These are phyloP conservation scores for Biscogniauxia marginata DNA, from an alignment of 2,329 filamentous ascomycete species.

Conservation along the genomic window DNA sequence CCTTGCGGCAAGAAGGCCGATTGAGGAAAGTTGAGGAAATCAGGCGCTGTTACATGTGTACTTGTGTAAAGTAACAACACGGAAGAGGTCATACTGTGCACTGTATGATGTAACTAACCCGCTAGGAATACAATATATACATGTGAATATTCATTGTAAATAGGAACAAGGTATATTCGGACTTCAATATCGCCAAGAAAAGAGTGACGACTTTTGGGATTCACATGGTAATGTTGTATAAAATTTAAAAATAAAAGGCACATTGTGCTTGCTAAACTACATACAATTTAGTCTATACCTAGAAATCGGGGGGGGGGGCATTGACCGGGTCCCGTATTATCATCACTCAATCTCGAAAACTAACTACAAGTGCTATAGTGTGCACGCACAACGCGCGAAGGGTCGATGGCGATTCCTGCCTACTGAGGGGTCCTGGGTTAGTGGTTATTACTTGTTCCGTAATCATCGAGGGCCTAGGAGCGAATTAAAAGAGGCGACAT, in stretches of 20 bases:
- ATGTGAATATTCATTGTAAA: too few relatives aligned
- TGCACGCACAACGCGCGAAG: too few relatives aligned
- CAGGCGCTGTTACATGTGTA: not conserved
- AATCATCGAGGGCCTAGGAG: not conserved
- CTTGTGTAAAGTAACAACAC: not conserved
- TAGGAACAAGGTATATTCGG: not conserved
- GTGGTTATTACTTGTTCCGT: not conserved
- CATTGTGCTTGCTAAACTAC: too few relatives aligned
- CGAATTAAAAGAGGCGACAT: not conserved
- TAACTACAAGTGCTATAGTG: not conserved
- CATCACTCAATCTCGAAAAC: not conserved
- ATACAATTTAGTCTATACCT: too few relatives aligned
- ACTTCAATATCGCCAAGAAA: not conserved
- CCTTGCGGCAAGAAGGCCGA: not conserved
- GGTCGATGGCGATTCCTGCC: not conserved
- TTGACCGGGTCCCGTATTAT: not conserved
- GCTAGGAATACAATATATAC: not conserved
- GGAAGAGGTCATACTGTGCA: not conserved
- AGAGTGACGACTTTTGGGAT: too few relatives aligned
- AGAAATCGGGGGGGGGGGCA: too few relatives aligned
- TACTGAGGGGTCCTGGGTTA: not conserved
- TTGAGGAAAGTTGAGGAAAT: not conserved
- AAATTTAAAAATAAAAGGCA: too few relatives aligned
- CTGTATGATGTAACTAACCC: not conserved
- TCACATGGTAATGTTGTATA: not conserved